Percentiles rank a stretch among this genome's conserved stretches.
Conservation (phyloP, 371 early-diverging fungal species). For the Mucor sp. region DNA sequence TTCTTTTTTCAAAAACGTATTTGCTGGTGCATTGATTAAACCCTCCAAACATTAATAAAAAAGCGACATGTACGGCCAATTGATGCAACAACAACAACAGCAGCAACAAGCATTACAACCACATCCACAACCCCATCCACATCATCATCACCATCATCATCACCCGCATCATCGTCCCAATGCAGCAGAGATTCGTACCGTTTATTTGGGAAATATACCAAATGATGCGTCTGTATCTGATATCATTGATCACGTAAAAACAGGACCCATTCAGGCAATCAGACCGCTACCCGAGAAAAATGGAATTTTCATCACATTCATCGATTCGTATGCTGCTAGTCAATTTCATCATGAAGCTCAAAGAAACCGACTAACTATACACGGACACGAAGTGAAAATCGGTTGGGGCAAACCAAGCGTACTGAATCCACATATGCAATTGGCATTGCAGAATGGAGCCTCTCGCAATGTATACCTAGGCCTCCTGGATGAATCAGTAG, state of each 20-base stretch:
- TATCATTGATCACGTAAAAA: conserved; percentile 72
- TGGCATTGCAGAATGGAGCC: conserved; percentile 70
- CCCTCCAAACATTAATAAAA: not conserved
- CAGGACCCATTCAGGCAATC: conserved; percentile 76
- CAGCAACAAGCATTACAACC: not conserved
- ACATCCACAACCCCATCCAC: not conserved
- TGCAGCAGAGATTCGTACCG: conserved; percentile 51
- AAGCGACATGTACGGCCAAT: conserved; percentile 18
- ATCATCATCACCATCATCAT: not conserved
- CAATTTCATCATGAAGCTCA: conserved; percentile 58
- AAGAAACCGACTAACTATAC: conserved; percentile 38
- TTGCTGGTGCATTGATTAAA: not conserved
- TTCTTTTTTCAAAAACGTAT: not conserved
- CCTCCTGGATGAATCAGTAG: conserved; percentile 58
- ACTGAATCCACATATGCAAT: conserved; percentile 49
- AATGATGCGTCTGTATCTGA: conserved; percentile 65
- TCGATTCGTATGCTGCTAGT: conserved; percentile 67
- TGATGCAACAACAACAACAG: not conserved
- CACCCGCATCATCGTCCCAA: not conserved
- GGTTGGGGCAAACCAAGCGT: conserved; percentile 80
- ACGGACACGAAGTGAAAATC: conserved; percentile 63
- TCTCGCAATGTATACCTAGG: conserved; percentile 82
- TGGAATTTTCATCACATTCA: conserved; percentile 81
- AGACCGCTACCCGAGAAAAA: conserved; percentile 77
- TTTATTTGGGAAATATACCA: conserved; percentile 80